phyloP scores from a whole-genome alignment of 192 early-diverging fungal genomes.

The Backusella sp. region DNA sequence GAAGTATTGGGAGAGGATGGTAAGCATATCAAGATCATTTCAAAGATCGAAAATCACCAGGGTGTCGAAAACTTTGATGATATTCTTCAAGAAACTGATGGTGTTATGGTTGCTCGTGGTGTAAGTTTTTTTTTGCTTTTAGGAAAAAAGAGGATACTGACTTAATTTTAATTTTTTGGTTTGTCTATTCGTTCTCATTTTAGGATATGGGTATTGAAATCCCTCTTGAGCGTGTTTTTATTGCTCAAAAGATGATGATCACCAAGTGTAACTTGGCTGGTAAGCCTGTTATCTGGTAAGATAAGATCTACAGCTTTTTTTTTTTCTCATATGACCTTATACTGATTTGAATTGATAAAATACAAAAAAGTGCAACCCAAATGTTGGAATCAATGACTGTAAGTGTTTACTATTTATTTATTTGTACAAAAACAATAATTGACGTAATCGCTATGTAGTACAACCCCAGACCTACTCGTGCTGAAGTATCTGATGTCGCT shows the following conservation, averaged over 20 bases:
- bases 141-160: background rate
- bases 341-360: slow-evolving; percentile 1
- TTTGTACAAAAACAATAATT: background rate
- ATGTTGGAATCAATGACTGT: slow-evolving; percentile 96
- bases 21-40: slow-evolving; percentile 90
- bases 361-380: slow-evolving; percentile 79
- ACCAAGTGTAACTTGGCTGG: slow-evolving; percentile 96
- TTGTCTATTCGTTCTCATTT: too few relatives aligned
- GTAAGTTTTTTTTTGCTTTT: slow-evolving; percentile 13
- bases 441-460: slow-evolving; percentile 41
- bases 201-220: slow-evolving; percentile 95
- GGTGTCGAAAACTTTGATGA: slow-evolving; percentile 99
- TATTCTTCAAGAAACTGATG: slow-evolving; percentile 90
- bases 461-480: slow-evolving; percentile 98
- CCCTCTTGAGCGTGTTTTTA: slow-evolving; percentile 87
- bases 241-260: slow-evolving; percentile 98
- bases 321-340: background rate
- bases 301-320: slow-evolving; percentile 7
- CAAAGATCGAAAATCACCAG: slow-evolving; percentile 98
- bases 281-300: slow-evolving; percentile 88
- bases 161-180: background rate
- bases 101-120: slow-evolving; percentile 98
- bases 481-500: slow-evolving; percentile 97
- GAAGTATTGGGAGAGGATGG: slow-evolving; percentile 78
- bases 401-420: slow-evolving; percentile 25